Evolutionary conservation across 2,329 filamentous ascomycete genomes (phyloP).

Genomic region (Pestalotiopsis sp.): DNA sequence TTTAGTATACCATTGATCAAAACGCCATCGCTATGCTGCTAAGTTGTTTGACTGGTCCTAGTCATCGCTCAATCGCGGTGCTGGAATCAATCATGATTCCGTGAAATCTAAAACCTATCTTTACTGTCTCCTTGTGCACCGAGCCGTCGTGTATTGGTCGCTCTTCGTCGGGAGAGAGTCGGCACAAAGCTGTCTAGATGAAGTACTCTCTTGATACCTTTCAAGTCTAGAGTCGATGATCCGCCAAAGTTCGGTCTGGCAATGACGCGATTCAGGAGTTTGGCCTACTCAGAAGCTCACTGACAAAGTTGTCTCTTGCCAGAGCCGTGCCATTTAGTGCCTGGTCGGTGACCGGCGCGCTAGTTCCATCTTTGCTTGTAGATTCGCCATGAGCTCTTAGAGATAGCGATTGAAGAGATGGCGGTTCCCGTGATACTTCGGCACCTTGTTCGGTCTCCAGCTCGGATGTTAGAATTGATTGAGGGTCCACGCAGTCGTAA

Average conservation of each 20-base stretch:
- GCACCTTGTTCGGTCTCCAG: background rate
- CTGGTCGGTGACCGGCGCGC: background rate
- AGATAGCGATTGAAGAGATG: background rate
- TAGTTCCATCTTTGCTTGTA: background rate
- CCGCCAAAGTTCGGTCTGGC: background rate
- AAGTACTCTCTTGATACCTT: no score
- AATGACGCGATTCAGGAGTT: background rate
- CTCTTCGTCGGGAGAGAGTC: no score
- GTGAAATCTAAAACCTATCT: background rate
- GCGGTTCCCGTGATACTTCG: background rate
- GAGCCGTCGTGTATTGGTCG: background rate
- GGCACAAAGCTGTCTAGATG: background rate
- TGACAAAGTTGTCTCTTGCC: background rate
- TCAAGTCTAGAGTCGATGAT: background rate
- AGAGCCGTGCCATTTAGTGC: background rate
- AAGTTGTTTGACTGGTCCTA: background rate
- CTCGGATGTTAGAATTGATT: slow-evolving; percentile 40
- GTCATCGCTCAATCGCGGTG: background rate
- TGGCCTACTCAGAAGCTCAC: slow-evolving; percentile 5
- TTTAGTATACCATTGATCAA: background rate
- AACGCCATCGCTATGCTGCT: slow-evolving; percentile 14
- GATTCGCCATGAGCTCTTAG: background rate
- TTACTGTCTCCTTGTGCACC: background rate
- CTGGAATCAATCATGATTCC: background rate
- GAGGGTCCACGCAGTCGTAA: slow-evolving; percentile 74